phyloP scores from a whole-genome alignment of 2,329 filamentous ascomycete genomes.

The Mycocentrospora acerina region DNA sequence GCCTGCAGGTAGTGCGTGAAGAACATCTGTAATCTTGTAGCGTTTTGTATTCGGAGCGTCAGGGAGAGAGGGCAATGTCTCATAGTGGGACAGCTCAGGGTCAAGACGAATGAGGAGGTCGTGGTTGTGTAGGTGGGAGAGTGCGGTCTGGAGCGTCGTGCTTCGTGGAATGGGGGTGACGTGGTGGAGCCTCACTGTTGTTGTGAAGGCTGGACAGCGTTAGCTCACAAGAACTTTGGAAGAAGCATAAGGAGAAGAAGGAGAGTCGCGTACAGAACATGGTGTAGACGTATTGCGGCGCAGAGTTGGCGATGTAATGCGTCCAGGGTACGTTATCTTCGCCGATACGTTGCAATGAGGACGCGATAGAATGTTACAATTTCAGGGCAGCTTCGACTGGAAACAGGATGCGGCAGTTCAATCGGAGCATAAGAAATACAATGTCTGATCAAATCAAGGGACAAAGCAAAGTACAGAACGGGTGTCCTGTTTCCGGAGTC shows the following conservation, averaged over 20 bases:
- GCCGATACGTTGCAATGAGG: too few species aligned
- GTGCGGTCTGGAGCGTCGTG: conserved; percentile 21
- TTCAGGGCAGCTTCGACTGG: too few species aligned
- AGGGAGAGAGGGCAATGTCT: conserved; percentile 22
- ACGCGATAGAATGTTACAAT: too few species aligned
- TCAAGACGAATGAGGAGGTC: conserved; percentile 41
- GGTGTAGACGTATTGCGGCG: not conserved
- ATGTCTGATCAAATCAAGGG: too few species aligned
- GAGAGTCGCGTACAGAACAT: conserved; percentile 39
- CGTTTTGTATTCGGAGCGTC: conserved; percentile 28
- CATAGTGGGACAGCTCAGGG: conserved; percentile 38
- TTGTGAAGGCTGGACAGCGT: conserved; percentile 29
- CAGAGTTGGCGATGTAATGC: too few species aligned
- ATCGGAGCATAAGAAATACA: too few species aligned
- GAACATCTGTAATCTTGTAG: conserved; percentile 41
- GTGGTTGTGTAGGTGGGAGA: conserved; percentile 36
- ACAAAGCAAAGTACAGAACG: too few species aligned
- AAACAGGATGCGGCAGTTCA: too few species aligned
- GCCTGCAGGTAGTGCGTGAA: conserved; percentile 38
- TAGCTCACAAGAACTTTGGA: not conserved
- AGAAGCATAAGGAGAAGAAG: not conserved
- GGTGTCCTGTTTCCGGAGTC: too few species aligned
- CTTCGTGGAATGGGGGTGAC: conserved; percentile 33
- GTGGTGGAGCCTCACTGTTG: conserved; percentile 37
- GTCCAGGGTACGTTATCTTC: too few species aligned